Evolutionary conservation across 768 basidiomycete species (phyloP).

Genomic region (Rhizopogon sp.): DNA sequence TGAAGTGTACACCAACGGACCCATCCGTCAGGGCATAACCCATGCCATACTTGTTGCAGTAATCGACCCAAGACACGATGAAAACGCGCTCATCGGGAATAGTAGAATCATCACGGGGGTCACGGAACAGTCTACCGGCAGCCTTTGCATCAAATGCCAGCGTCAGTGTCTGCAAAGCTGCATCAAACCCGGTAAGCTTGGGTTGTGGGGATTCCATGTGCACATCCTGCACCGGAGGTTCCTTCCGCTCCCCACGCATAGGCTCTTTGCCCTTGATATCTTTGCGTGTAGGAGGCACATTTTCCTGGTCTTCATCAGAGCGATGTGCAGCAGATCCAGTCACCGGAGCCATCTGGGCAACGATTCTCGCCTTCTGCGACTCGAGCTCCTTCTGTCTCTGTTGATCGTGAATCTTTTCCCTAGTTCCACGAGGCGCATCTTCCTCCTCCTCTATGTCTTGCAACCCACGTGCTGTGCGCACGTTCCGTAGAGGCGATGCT

Average conservation of each 20-base stretch:
- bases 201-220: slow-evolving; percentile 19
- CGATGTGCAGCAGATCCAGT: slow-evolving; percentile 20
- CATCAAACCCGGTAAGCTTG: slow-evolving; percentile 60
- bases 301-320: slow-evolving; percentile 31
- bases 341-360: slow-evolving; percentile 83
- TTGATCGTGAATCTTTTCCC: slow-evolving; percentile 35
- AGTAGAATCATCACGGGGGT: slow-evolving; percentile 50
- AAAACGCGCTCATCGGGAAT: slow-evolving; percentile 75
- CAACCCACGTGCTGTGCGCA: slow-evolving; percentile 34
- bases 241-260: slow-evolving; percentile 18
- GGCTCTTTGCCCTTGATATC: slow-evolving; percentile 28
- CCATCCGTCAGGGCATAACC: slow-evolving; percentile 96
- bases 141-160: slow-evolving; percentile 68
- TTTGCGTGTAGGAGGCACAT: slow-evolving; percentile 25
- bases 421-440: slow-evolving; percentile 33
- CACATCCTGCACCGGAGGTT: slow-evolving; percentile 8
- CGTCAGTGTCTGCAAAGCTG: slow-evolving; percentile 45
- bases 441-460: slow-evolving; percentile 43
- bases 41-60: slow-evolving; percentile 99
- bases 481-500: slow-evolving; percentile 48
- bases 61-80: slow-evolving; percentile 98
- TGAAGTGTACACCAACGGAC: slow-evolving; percentile 92
- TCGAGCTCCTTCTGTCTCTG: slow-evolving; percentile 71
- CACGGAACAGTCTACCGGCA: slow-evolving; percentile 58
- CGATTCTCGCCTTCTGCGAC: slow-evolving; percentile 88